Conservation (phyloP, 352 stramenopile genomes). For the Globisporangium acanthophoron region DNA sequence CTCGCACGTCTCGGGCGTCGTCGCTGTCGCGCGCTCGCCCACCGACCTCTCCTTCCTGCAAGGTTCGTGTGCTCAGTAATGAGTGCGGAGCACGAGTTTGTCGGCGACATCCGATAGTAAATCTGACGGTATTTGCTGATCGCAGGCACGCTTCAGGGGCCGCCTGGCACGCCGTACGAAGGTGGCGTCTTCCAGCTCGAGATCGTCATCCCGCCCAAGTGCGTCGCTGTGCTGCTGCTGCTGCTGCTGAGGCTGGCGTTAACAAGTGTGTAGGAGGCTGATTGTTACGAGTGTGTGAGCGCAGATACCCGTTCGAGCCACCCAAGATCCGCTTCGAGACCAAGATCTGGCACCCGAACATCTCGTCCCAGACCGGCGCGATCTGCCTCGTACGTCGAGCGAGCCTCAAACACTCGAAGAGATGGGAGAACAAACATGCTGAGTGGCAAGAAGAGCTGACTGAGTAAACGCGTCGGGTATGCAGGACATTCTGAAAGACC, state of each 20-base stretch:
- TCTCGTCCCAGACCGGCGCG: slow-evolving; percentile 95
- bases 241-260: no score
- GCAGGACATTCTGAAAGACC: slow-evolving; percentile 96
- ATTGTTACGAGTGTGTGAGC: not conserved
- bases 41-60: slow-evolving; percentile 24
- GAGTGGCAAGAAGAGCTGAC: not conserved
- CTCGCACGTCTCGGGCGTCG: slow-evolving; percentile 76
- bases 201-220: slow-evolving; percentile 93
- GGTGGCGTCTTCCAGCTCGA: slow-evolving; percentile 89
- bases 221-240: slow-evolving; percentile 10
- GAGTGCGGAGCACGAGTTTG: no score
- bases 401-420: no score
- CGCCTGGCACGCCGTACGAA: slow-evolving; percentile 83
- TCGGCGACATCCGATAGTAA: no score
- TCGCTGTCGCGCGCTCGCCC: slow-evolving; percentile 34
- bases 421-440: no score
- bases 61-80: slow-evolving; percentile 10
- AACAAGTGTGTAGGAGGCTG: not conserved
- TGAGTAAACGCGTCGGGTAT: no score
- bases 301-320: slow-evolving; percentile 93
- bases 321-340: slow-evolving; percentile 92
- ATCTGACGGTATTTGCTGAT: no score
- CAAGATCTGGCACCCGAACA: slow-evolving; percentile 98
- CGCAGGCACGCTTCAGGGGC: slow-evolving; percentile 26
- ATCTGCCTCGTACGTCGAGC: slow-evolving; percentile 88